Conservation (phyloP, 371 early-diverging fungal species). For the Rhizopus stolonifer region DNA sequence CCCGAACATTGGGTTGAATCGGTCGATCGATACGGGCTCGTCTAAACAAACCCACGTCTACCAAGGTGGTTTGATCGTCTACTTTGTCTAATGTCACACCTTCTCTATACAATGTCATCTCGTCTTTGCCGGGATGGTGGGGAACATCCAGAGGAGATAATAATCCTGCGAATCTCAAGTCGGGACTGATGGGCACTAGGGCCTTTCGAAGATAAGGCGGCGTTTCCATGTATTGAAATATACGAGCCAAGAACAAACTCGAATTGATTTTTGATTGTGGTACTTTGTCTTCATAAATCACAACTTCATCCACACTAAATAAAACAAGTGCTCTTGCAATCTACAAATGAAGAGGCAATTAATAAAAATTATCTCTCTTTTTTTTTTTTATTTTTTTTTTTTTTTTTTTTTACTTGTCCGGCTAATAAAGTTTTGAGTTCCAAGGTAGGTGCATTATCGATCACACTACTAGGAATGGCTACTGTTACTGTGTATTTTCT, state of each 20-base stretch:
- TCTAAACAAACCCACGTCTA: slow-evolving; percentile 63
- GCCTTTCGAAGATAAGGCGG: slow-evolving; percentile 71
- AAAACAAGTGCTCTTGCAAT: slow-evolving; percentile 66
- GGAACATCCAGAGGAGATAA: slow-evolving; percentile 72
- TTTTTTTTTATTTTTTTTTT: too few species aligned
- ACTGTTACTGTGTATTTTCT: slow-evolving; percentile 65
- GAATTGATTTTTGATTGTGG: slow-evolving; percentile 46
- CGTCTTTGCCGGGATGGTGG: slow-evolving; percentile 68
- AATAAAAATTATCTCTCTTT: too few species aligned
- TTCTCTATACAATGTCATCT: slow-evolving; percentile 62
- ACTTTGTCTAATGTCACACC: slow-evolving; percentile 59
- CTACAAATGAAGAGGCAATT: slow-evolving; percentile 17
- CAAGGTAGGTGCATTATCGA: slow-evolving; percentile 67
- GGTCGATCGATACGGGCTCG: slow-evolving; percentile 56
- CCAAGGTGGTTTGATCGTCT: slow-evolving; percentile 48
- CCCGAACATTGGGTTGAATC: slow-evolving; percentile 64
- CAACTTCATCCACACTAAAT: slow-evolving; percentile 68
- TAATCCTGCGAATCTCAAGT: slow-evolving; percentile 70
- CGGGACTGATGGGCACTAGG: slow-evolving; percentile 69
- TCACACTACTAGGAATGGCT: slow-evolving; percentile 70
- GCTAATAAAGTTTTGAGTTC: slow-evolving; percentile 75
- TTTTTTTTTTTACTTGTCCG: slow-evolving; percentile 55
- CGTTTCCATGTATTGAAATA: slow-evolving; percentile 69
- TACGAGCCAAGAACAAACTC: slow-evolving; percentile 60
- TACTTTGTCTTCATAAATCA: slow-evolving; percentile 65